Evolutionary conservation across 1,139 yeast genomes (phyloP), one percentile per base, ranked within the genome.

Genomic region (Eremothecium coryli): DNA sequence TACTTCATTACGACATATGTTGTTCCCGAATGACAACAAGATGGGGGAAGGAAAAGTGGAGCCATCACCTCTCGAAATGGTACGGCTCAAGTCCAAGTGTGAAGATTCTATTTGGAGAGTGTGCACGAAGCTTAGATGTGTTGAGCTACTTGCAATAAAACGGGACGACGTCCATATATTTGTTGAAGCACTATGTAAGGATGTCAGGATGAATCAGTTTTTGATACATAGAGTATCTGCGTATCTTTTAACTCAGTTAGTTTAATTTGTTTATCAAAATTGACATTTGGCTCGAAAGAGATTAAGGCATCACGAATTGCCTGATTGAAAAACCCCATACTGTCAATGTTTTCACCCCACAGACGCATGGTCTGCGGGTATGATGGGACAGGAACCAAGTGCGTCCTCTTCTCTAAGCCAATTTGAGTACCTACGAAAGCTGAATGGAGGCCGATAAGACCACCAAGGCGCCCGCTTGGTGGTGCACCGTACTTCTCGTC

Each of bases 391-490:
- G 56, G 55, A 2, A 52, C 38, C 15, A 47, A 18, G 34, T 48
- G 54, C 9, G 32, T 31, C 5, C 41, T 23, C 4, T 18, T 14
- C 16, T 42, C 38, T 12, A 38, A 10, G 1, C 62, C 61, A 10
- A 56, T 38, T 25, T 34, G 37, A 1, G 60, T 51, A 23, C 38
- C 35, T 3, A 59, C 35, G 32, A 38, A 48, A 2, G 54, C 52
- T 18, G 60, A 49, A 40, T 59, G 64, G 21, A 59, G 39, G 2
- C 56, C 61, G 9, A 58, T 55, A 30, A 52, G 59, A 13, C 35
- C 23, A n/a, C 34, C 37, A 2, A 32, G 18, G 5, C 26, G 38
- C 3, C 32, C 28, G 6, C 40, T 23, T 9, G 4, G 36, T 30
- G 4, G 16, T 10, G 57, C 61, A 3, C 51, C 53, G 36, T 54